Evolutionary conservation across 495 filamentous ascomycete genomes (phyloP).

Genomic region (Trichocladium antarcticum): DNA sequence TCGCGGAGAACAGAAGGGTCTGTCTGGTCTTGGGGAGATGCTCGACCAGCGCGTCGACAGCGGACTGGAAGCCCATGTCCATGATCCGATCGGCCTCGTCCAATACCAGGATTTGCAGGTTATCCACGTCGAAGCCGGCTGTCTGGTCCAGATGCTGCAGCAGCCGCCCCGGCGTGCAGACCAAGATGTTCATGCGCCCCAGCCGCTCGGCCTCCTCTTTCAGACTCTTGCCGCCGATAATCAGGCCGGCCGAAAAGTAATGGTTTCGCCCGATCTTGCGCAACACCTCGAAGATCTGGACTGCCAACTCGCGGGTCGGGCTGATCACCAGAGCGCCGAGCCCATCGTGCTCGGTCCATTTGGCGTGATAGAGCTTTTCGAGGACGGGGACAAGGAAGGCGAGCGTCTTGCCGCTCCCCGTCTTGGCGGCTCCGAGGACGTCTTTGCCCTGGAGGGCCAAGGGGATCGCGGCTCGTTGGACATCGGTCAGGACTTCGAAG

Average conservation of each 20-base stretch:
- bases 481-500: slow-evolving; percentile 82
- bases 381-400: slow-evolving; percentile 87
- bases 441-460: slow-evolving; percentile 77
- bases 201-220: slow-evolving; percentile 80
- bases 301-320: slow-evolving; percentile 87
- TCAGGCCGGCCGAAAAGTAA: slow-evolving; percentile 80
- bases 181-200: slow-evolving; percentile 91
- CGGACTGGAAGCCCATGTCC: slow-evolving; percentile 92
- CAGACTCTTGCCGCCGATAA: slow-evolving; percentile 90
- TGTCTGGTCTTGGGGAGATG: slow-evolving; percentile 81
- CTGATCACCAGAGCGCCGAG: slow-evolving; percentile 87
- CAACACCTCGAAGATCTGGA: slow-evolving; percentile 94
- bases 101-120: slow-evolving; percentile 83
- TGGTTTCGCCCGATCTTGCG: slow-evolving; percentile 84
- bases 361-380: slow-evolving; percentile 83
- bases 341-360: slow-evolving; percentile 85
- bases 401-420: slow-evolving; percentile 91
- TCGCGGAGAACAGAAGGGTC: slow-evolving; percentile 91
- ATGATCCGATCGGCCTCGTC: slow-evolving; percentile 96
- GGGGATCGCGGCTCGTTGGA: slow-evolving; percentile 79
- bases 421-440: slow-evolving; percentile 92
- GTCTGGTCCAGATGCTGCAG: slow-evolving; percentile 95
- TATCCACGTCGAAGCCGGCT: slow-evolving; percentile 76
- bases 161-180: slow-evolving; percentile 91
- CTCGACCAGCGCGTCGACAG: slow-evolving; percentile 86